Evolutionary conservation across 1,284 basidiomycete genomes (phyloP), one percentile per base, ranked within the genome.

Genomic region (Pholiota adiposa): DNA sequence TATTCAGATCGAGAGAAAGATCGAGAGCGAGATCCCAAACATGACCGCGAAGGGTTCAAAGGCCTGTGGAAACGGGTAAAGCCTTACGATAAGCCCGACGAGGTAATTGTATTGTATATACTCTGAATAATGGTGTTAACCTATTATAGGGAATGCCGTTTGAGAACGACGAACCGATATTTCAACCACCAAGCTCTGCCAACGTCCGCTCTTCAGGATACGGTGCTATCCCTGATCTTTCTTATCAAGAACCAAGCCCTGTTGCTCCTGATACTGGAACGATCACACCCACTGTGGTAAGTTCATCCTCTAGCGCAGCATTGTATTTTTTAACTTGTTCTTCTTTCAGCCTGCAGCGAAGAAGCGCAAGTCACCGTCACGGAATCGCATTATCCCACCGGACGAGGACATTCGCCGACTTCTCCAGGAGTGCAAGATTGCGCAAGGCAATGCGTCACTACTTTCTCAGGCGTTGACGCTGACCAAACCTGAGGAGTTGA

Each of bases 361-460:
- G 48, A 79, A 77, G 64, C 75, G 76, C 49, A 75, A 77, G 55
- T 78, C 79, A 3, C 76, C 79, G 1, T 70, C 70, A 3, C 74
- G 77, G 7, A 79, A 83, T 60, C 80, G 84, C 2, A 84, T 92
- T 49, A 90, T 92, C 51, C 85, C 90, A 0, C 81, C 73, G 3
- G 89, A 92, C 43, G 90, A 93, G 67, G 90, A 93, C 68, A 91
- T 92, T 59, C 81, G 88, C 4, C 80, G 89, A 11, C 72, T 94
- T 52, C 86, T 90, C 69, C 86, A 91, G 67, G 92, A 94, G 69
- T 93, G 91, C 73, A 85, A 85, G 65, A 84, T 92, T 56, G 91
- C 87, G 6, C 79, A 81, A 49, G 88, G 87, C 6, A 93, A 93
- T 66, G 90, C 92, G 0, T 72, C 76, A 40, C 61, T 94, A 7